These are phyloP conservation scores for Pythium myriotylum DNA, from an alignment of 352 stramenopile genomes.

Conservation along the genomic window DNA sequence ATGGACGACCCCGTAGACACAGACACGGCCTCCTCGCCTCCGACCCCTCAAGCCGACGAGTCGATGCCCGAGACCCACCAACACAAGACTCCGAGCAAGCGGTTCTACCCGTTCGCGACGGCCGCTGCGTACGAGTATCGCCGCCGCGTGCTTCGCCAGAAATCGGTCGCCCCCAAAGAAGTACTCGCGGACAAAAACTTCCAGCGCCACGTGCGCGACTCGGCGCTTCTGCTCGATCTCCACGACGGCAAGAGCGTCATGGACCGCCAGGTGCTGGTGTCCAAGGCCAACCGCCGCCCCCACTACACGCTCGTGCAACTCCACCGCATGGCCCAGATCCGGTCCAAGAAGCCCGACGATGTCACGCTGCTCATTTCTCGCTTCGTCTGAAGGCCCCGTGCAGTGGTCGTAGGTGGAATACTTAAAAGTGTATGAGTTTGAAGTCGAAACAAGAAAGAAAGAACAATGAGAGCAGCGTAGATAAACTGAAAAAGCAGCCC, in stretches of 20 bases:
- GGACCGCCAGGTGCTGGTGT: constrained; percentile 53
- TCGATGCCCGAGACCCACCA: too few relatives aligned
- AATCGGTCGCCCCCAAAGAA: constrained; percentile 13
- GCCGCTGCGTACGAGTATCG: constrained; percentile 67
- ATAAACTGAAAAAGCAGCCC: not conserved
- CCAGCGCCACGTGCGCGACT: constrained; percentile 50
- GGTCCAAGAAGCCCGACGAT: constrained; percentile 78
- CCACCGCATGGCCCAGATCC: constrained; percentile 73
- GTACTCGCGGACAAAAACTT: constrained; percentile 37
- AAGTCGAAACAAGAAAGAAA: too few relatives aligned
- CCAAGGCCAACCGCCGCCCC: constrained; percentile 52
- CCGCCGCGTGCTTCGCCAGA: constrained; percentile 41
- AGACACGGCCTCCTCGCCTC: not conserved
- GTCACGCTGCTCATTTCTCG: constrained; percentile 74
- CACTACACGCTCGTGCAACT: constrained; percentile 77
- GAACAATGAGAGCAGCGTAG: constrained; percentile 1
- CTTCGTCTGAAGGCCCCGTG: constrained; percentile 29
- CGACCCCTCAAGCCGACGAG: not conserved
- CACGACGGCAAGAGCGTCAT: constrained; percentile 59
- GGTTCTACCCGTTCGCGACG: constrained; percentile 69
- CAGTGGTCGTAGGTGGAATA: not conserved
- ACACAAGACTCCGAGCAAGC: constrained; percentile 14
- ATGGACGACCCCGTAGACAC: constrained; percentile 19
- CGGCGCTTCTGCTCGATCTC: constrained; percentile 48
- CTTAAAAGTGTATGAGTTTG: not conserved